Conservation (phyloP, 1,139 yeast genomes). For the Taphrina sp. region DNA sequence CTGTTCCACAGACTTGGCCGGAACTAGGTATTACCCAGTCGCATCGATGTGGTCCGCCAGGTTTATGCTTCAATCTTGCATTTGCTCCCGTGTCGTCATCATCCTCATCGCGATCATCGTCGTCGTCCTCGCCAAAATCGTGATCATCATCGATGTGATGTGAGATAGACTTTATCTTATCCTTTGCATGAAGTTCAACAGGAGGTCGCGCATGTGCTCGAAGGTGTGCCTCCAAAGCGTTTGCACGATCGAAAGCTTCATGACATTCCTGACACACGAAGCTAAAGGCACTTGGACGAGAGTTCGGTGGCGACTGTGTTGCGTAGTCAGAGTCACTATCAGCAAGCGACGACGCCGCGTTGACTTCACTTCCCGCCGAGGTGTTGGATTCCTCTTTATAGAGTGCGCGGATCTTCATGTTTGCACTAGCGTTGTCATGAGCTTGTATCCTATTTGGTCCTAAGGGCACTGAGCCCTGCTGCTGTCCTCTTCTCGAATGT, state of each 20-base stretch:
- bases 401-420: constrained; percentile 18
- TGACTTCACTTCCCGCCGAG: constrained; percentile 10
- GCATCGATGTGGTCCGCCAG: constrained; percentile 54
- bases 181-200: background rate
- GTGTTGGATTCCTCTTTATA: constrained; percentile 33
- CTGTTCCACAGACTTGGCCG: constrained; percentile 68
- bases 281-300: background rate
- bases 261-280: constrained; percentile 4
- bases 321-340: constrained; percentile 5
- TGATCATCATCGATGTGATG: constrained; percentile 9
- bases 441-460: constrained; percentile 25
- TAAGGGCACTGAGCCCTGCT: background rate
- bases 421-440: constrained; percentile 22
- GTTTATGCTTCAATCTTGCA: constrained; percentile 23
- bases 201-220: constrained; percentile 18
- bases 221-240: constrained; percentile 2
- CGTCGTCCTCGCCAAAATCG: background rate
- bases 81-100: background rate
- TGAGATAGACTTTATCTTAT: background rate
- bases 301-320: background rate
- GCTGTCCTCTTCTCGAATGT: background rate
- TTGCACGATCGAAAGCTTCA: constrained; percentile 2
- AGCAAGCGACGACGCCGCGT: constrained; percentile 2
- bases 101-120: constrained; percentile 5
- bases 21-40: constrained; percentile 60